A percentile compares a stretch with the other conserved stretches of the same genome.
These are phyloP conservation scores for Apiospora koreana DNA, from an alignment of 2,329 filamentous ascomycete species.

Conservation along the genomic window DNA sequence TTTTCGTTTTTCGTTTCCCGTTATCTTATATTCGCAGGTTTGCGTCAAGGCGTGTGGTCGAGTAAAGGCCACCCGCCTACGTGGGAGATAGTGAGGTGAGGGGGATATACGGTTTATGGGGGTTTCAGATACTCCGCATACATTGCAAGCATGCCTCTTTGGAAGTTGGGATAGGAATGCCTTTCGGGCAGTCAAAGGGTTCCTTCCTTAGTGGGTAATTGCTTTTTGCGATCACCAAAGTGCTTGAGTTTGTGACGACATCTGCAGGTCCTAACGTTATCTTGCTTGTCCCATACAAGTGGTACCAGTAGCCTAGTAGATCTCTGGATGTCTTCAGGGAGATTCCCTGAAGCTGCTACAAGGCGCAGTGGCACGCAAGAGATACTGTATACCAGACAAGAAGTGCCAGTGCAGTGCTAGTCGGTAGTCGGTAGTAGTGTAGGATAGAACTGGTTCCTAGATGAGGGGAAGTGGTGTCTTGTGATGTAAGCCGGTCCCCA, in stretches of 20 bases:
- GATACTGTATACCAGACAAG: background rate
- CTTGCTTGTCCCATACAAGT: background rate
- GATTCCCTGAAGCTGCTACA: background rate
- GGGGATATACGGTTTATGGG: background rate
- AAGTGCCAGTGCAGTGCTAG: background rate
- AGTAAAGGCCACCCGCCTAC: background rate
- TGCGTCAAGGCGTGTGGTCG: background rate
- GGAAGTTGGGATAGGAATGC: background rate
- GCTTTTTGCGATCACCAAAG: background rate
- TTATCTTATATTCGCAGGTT: background rate
- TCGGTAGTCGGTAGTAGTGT: background rate
- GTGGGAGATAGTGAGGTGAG: background rate
- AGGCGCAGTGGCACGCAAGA: background rate
- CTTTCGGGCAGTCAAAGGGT: background rate
- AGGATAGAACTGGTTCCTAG: background rate
- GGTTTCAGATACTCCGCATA: background rate
- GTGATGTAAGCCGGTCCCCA: background rate
- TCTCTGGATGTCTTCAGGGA: constrained; percentile 1
- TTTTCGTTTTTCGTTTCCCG: background rate
- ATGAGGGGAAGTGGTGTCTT: background rate
- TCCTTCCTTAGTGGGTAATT: background rate
- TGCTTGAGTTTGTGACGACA: constrained; percentile 1
- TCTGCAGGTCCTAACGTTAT: constrained; percentile 8
- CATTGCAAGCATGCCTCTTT: background rate
- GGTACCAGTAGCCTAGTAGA: background rate